Base-by-base conservation (phyloP, 805 yeast species). In the Suhomyces faveliae region DNA sequence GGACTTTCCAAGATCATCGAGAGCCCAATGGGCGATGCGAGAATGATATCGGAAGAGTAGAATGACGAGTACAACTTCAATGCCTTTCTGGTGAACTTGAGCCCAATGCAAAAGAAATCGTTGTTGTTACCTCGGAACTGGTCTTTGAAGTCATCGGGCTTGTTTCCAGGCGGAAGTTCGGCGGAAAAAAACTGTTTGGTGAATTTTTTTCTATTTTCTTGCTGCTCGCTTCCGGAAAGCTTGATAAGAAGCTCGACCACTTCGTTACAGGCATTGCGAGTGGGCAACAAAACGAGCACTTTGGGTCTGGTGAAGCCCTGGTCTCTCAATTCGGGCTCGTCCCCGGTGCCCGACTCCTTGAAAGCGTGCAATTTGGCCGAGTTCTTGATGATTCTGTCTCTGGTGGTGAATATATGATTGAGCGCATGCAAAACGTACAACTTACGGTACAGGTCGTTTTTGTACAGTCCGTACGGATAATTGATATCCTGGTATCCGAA, bases 271-370 rank as follows among this genome's bases (percentile, higher is more conserved):
- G 85, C 70, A 55, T 89, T 79, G 59, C 97, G 78, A 0, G 96
- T 89, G 10, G 99, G 98, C 35, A 89, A 70, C 21, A 94, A 66
- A 4, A 92, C 80, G 47, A 94, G 68, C 1, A 86, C 90, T 59
- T 90, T 91, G 0, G 99, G 96, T 52, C 98, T 77, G 0, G 97
- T 91, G 63, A 89, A 94, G 23, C 99, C 98, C 66, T 94, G 98
- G 63, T 94, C 99, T 47, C 96, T 72, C 53, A 78, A 76, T 57
- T 89, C 95, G 10, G 79, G 79, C 50, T 78, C 83, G 55, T 63
- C 60, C 1, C 41, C 45, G 3, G 57, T 29, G 11, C 51, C 53
- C 15, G 68, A 62, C 30, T 73, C 80, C 50, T 73, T 74, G 48
- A 70, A 71, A 13, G 64, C 55, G 24, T 72, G 67, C 17, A 84